Evolutionary conservation across 2,329 filamentous ascomycete genomes (phyloP).

Genomic region (Acrodontium crateriforme): DNA sequence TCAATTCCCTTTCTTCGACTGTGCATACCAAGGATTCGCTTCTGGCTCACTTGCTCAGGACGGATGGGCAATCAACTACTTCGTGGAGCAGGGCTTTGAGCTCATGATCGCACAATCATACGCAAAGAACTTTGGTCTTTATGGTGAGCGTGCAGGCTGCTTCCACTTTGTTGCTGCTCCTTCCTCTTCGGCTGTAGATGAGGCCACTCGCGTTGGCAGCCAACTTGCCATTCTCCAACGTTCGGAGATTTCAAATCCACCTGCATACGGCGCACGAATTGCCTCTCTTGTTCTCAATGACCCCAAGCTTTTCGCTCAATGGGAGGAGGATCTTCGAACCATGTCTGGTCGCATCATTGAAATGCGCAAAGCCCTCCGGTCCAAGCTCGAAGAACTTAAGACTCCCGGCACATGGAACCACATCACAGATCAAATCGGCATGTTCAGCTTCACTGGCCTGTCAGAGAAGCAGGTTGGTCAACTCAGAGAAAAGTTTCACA

Average conservation of each 20-base stretch:
- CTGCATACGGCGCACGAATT: slow-evolving; percentile 84
- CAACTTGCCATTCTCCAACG: slow-evolving; percentile 91
- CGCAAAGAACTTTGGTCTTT: slow-evolving; percentile 58
- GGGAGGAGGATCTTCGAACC: slow-evolving; percentile 79
- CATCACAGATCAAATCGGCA: slow-evolving; percentile 97
- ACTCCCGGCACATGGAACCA: slow-evolving; percentile 93
- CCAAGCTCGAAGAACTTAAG: slow-evolving; percentile 67
- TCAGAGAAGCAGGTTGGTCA: slow-evolving; percentile 56
- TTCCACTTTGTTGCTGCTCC: slow-evolving; percentile 85
- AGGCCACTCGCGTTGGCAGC: slow-evolving; percentile 55
- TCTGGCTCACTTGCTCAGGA: slow-evolving; percentile 77
- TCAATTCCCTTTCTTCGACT: slow-evolving; percentile 98
- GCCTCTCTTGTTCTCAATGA: slow-evolving; percentile 78
- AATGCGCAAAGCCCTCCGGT: slow-evolving; percentile 69
- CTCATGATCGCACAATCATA: slow-evolving; percentile 40
- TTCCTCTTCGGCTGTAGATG: slow-evolving; percentile 48
- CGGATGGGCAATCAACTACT: slow-evolving; percentile 86
- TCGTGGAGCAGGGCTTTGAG: slow-evolving; percentile 79
- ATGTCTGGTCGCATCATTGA: slow-evolving; percentile 93
- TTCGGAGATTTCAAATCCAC: slow-evolving; percentile 94
- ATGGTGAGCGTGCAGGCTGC: slow-evolving; percentile 88
- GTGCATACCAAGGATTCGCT: slow-evolving; percentile 93
- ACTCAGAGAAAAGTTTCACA: slow-evolving; percentile 55
- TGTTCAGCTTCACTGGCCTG: slow-evolving; percentile 92
- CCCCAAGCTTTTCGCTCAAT: slow-evolving; percentile 65